Percentiles rank a stretch among this genome's conserved stretches.
phyloP scores from a whole-genome alignment of 768 basidiomycete species.

The Phylloporus sp. region DNA sequence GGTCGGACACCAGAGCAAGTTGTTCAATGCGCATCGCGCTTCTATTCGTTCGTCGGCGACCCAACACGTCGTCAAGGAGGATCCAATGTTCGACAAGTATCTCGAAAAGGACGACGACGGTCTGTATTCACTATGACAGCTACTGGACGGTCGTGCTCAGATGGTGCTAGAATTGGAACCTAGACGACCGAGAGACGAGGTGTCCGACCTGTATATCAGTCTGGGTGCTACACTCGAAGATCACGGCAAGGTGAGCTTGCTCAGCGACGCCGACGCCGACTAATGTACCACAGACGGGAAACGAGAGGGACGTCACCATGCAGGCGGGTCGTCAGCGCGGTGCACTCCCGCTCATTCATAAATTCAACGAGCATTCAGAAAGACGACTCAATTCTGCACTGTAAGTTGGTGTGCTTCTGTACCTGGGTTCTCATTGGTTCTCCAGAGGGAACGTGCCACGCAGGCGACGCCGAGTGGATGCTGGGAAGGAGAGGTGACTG shows the following conservation, averaged over 20 bases:
- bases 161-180: constrained; percentile 65
- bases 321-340: constrained; percentile 86
- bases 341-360: constrained; percentile 81
- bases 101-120: constrained; percentile 95
- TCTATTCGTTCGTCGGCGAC: constrained; percentile 83
- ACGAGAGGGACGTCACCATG: constrained; percentile 91
- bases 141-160: background rate
- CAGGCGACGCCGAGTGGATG: constrained; percentile 48
- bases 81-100: constrained; percentile 93
- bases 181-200: constrained; percentile 56
- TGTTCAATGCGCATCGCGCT: constrained; percentile 93
- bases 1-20: constrained; percentile 84
- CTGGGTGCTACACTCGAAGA: constrained; percentile 87
- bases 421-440: background rate
- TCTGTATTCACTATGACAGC: constrained; percentile 30
- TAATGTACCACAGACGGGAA: constrained; percentile 64
- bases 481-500: constrained; percentile 39
- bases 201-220: constrained; percentile 75
- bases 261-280: too few relatives aligned
- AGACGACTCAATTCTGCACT: constrained; percentile 75
- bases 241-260: constrained; percentile 68
- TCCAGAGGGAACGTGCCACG: constrained; percentile 52
- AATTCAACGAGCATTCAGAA: constrained; percentile 98
- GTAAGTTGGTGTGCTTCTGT: constrained; percentile 36
- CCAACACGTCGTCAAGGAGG: constrained; percentile 82